Base-by-base conservation (phyloP, 2,329 filamentous ascomycete genomes). In the Aspergillus udagawae region DNA sequence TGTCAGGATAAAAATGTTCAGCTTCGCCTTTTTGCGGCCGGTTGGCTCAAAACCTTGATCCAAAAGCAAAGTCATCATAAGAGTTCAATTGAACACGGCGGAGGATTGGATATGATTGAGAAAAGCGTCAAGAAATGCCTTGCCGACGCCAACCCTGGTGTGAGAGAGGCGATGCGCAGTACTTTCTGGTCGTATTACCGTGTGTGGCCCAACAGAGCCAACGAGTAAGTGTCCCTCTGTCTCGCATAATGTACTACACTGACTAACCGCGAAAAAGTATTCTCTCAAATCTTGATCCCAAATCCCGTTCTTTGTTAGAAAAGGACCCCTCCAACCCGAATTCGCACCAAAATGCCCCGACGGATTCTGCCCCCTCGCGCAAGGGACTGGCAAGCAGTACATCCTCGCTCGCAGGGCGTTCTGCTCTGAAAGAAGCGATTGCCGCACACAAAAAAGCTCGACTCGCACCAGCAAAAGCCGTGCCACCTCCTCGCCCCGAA, bases 1-100 rank as follows among this genome's bases (percentile, higher is more conserved):
- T 89, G 85, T 60, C 89, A 95, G 71, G 93, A 99, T 77, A 97
- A 97, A 79, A 97, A 97, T 69, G 88, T 92, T 2, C 89, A 94
- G 68, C 88, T 92, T 17, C 86, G 94, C 60, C 84, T 85, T 1
- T 96, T 88, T 73, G 88, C 87, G 1, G 82, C 89, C 2, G 87
- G 83, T 7, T 99, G 94, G 94, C 77, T 97, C 29, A 90, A 87
- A 73, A 95, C 88, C 1, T 74, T 97, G 21, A 77, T 99, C 42
- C 87, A 83, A 64, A 90, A 91, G 66, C 90, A 95, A 70, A 78
- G 84, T 1, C 82, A 64, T 21, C 90, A 96, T 75, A 96, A 92
- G 76, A 84, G 79, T 60, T 86, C 91, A 44, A 81, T 97, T 58
- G 93, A 97, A 71, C 91, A 95, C 68, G 84, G 84, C 1, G 92